Evolutionary conservation across 306 rosid species (phyloP).

Genomic region (Cucurbita maxima): DNA sequence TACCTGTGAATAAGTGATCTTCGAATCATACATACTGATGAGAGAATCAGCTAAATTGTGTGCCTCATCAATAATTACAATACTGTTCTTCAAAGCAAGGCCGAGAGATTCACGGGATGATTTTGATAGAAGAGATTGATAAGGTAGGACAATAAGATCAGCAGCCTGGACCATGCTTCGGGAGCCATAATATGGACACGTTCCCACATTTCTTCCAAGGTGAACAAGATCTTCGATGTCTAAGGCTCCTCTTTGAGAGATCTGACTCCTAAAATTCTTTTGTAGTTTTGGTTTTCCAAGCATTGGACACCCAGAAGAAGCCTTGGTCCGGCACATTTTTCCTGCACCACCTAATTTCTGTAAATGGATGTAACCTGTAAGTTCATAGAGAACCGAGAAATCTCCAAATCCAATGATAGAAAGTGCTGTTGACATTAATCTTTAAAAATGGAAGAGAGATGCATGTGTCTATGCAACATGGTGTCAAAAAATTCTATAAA

Average conservation of each 20-base stretch:
- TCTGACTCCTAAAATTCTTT: conserved; percentile 46
- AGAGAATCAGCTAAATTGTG: conserved; percentile 94
- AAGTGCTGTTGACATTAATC: not conserved
- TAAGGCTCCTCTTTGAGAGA: conserved; percentile 62
- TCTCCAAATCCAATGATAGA: not conserved
- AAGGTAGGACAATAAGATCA: conserved; percentile 90
- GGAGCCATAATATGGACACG: conserved; percentile 93
- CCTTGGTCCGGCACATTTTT: conserved; percentile 47
- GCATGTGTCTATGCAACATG: not conserved
- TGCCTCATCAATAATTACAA: conserved; percentile 82
- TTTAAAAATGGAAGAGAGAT: not conserved
- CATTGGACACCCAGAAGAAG: conserved; percentile 82
- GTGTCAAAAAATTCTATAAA: not conserved
- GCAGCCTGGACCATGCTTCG: conserved; percentile 62
- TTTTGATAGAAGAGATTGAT: conserved; percentile 86
- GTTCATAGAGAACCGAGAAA: conserved; percentile 1
- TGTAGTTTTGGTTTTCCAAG: conserved; percentile 57
- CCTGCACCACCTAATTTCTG: conserved; percentile 52
- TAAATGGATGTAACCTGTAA: conserved; percentile 17
- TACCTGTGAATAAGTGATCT: conserved; percentile 63
- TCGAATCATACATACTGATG: conserved; percentile 75
- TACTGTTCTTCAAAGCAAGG: conserved; percentile 57
- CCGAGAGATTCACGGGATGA: conserved; percentile 95
- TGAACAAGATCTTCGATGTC: conserved; percentile 90
- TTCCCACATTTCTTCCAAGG: conserved; percentile 63